Conservation (phyloP, 2,329 filamentous ascomycete genomes). For the Fusarium proliferatum region DNA sequence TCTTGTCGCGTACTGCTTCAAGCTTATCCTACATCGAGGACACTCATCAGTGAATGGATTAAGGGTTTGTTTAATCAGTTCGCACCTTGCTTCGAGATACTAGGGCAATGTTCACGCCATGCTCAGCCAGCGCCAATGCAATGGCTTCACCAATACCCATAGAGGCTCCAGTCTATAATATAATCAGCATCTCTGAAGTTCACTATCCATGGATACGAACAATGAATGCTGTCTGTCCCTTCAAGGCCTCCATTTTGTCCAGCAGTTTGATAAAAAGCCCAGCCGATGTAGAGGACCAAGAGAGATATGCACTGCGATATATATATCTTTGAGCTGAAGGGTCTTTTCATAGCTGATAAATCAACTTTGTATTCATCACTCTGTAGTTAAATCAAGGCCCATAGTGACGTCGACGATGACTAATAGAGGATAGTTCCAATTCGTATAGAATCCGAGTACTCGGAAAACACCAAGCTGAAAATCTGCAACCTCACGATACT, state of each 20-base stretch:
- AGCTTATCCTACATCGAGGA: background rate
- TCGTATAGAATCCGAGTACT: background rate
- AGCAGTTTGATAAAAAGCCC: too few species aligned
- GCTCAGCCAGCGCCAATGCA: background rate
- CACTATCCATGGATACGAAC: rapidly evolving
- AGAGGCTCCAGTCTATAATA: constrained; percentile 1
- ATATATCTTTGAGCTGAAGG: rapidly evolving
- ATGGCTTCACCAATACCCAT: constrained; percentile 23
- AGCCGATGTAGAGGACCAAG: rapidly evolving
- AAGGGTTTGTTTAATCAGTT: rapidly evolving
- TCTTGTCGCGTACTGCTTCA: background rate
- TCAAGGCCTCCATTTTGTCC: background rate
- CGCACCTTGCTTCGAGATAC: background rate
- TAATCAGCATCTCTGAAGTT: rapidly evolving
- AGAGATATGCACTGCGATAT: background rate
- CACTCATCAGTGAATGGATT: background rate
- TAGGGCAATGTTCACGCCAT: background rate
- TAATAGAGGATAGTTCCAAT: background rate
- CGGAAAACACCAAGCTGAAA: background rate
- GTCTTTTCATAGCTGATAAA: background rate
- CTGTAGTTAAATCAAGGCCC: background rate
- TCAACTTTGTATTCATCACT: background rate
- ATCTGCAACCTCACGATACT: too few species aligned
- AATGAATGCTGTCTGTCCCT: background rate
- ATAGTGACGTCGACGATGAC: background rate